Evolutionary conservation across 2,329 filamentous ascomycete species (phyloP).

Genomic region (Penicillium vulpinum): DNA sequence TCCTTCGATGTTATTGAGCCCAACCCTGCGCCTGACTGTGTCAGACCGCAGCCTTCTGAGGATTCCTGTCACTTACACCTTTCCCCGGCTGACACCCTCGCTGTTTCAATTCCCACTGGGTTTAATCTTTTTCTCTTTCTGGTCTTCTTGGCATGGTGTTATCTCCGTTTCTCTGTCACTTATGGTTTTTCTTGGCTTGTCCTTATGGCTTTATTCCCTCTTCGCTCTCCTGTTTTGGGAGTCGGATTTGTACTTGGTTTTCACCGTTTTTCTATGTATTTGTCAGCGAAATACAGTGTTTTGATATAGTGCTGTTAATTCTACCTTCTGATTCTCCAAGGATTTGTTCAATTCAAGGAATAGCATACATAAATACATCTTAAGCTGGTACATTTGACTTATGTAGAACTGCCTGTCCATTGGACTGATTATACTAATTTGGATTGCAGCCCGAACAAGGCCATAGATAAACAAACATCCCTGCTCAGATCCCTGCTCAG

Average conservation of each 20-base stretch:
- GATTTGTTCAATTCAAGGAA: background rate
- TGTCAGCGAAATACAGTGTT: constrained; percentile 17
- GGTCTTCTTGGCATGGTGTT: constrained; percentile 25
- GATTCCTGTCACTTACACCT: constrained; percentile 2
- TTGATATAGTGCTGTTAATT: constrained; percentile 18
- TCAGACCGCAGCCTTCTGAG: constrained; percentile 5
- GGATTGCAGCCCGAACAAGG: background rate
- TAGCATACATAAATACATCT: background rate
- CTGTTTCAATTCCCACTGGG: constrained; percentile 17
- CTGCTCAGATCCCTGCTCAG: background rate
- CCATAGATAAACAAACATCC: background rate
- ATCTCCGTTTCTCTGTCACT: constrained; percentile 20
- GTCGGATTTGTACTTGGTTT: constrained; percentile 7
- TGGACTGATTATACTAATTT: background rate
- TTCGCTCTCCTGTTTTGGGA: constrained; percentile 11
- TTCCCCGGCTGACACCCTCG: constrained; percentile 7
- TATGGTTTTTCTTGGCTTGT: constrained; percentile 23
- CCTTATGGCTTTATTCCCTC: constrained; percentile 24
- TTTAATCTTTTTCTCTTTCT: constrained; percentile 22
- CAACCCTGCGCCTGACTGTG: constrained; percentile 5
- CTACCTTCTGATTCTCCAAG: constrained; percentile 6
- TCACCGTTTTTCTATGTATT: constrained; percentile 14
- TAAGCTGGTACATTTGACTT: background rate
- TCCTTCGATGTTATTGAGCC: constrained; percentile 19
- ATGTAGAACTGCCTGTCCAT: background rate